These are phyloP conservation scores for Colletotrichum incanum DNA, from an alignment of 2,329 filamentous ascomycete genomes.

Conservation along the genomic window DNA sequence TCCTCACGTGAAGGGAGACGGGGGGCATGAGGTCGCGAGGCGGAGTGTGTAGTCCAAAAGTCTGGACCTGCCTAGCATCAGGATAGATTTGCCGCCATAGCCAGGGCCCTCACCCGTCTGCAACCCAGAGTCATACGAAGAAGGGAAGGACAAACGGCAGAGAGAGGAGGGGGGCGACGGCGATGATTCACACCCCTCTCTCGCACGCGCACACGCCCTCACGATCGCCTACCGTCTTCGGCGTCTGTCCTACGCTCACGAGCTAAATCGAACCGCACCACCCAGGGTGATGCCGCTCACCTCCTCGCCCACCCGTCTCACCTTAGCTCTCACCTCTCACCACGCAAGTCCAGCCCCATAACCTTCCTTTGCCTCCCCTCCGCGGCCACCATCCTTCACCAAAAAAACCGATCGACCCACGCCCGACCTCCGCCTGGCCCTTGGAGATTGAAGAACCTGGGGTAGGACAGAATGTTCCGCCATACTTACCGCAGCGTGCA, in stretches of 20 bases:
- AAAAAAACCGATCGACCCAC: neutral
- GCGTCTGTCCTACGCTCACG: neutral
- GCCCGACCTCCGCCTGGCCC: neutral
- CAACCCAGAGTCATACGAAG: neutral
- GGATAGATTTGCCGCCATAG: neutral
- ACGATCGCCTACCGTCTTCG: neutral
- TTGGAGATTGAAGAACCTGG: neutral
- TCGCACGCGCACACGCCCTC: neutral
- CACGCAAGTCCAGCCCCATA: neutral
- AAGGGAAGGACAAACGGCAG: neutral
- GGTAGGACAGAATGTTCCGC: neutral
- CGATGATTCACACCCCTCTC: neutral
- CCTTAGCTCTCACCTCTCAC: neutral
- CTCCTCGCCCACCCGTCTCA: neutral
- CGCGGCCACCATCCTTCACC: neutral
- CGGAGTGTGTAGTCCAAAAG: neutral
- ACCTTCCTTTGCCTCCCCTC: neutral
- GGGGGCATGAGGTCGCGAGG: neutral
- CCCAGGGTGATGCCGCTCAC: slow-evolving; percentile 1
- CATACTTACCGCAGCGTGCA: neutral
- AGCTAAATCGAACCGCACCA: slow-evolving; percentile 16
- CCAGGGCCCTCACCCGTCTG: neutral
- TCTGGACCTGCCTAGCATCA: neutral
- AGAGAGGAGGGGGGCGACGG: neutral
- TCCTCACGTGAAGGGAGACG: neutral